phyloP scores from a whole-genome alignment of 1,284 basidiomycete species.

The Naganishia cerealis region DNA sequence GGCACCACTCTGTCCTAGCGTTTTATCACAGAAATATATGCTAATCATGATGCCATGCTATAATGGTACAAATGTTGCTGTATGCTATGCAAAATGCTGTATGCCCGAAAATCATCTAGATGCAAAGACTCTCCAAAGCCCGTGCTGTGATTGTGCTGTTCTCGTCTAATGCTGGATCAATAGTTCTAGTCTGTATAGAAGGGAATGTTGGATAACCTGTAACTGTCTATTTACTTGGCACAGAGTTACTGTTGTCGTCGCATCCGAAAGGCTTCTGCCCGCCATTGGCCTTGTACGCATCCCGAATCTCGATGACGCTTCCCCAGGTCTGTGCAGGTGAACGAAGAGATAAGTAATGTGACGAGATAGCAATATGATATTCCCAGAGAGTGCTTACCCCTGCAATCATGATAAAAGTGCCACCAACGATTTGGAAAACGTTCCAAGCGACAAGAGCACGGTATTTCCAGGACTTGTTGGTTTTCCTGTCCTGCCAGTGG shows the following conservation, averaged over 20 bases:
- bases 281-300: slow-evolving; percentile 27
- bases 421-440: slow-evolving; percentile 44
- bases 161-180: not conserved
- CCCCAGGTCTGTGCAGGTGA: slow-evolving; percentile 32
- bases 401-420: slow-evolving; percentile 48
- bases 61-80: slow-evolving; percentile 24
- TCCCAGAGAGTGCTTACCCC: slow-evolving; percentile 34
- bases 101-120: slow-evolving; percentile 11
- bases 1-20: too few relatives aligned
- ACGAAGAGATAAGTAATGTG: too few relatives aligned
- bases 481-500: slow-evolving; percentile 35
- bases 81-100: not conserved
- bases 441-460: slow-evolving; percentile 38
- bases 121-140: slow-evolving; percentile 10
- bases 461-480: slow-evolving; percentile 31
- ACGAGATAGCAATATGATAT: not conserved
- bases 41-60: slow-evolving; percentile 8
- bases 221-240: not conserved
- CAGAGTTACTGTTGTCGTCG: slow-evolving; percentile 31
- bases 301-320: slow-evolving; percentile 32
- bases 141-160: not conserved
- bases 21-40: not conserved
- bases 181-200: not conserved
- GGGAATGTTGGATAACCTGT: not conserved
- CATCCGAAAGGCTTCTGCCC: slow-evolving; percentile 33